phyloP scores from a whole-genome alignment of 495 filamentous ascomycete species.

The Tetracladium setigerum region DNA sequence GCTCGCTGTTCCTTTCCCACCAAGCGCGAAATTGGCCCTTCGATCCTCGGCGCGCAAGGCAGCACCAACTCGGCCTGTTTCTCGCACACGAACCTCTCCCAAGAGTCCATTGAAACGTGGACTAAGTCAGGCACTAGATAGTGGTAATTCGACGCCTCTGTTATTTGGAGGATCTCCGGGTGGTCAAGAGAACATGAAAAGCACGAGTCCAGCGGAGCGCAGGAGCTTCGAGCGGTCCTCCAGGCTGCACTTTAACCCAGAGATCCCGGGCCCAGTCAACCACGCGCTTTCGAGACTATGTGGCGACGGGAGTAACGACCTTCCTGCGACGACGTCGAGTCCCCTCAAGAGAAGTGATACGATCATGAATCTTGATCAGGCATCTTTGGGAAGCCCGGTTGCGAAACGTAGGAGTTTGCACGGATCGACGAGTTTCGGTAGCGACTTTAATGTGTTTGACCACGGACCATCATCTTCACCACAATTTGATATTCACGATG shows the following conservation, averaged over 20 bases:
- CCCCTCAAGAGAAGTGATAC: conserved; percentile 90
- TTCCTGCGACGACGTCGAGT: conserved; percentile 58
- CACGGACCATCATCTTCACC: conserved; percentile 30
- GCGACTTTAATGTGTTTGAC: conserved; percentile 63
- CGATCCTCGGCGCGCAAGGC: conserved; percentile 38
- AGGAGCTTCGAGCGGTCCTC: conserved; percentile 37
- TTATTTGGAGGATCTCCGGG: conserved; percentile 15
- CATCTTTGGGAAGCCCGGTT: conserved; percentile 70
- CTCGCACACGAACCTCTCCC: conserved; percentile 51
- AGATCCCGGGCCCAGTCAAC: conserved; percentile 40
- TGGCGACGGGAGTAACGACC: conserved; percentile 28
- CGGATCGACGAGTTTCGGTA: conserved; percentile 46
- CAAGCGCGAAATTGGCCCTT: conserved; percentile 42
- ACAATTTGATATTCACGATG: conserved; percentile 38
- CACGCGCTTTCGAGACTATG: conserved; percentile 36
- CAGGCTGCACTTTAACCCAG: conserved; percentile 34
- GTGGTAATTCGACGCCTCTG: conserved; percentile 47
- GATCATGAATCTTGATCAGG: conserved; percentile 76
- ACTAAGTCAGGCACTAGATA: conserved; percentile 59
- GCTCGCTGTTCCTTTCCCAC: conserved; percentile 44
- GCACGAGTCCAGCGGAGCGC: conserved; percentile 32
- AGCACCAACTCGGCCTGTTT: conserved; percentile 18
- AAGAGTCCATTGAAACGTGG: conserved; percentile 71
- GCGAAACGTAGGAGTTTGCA: conserved; percentile 83
- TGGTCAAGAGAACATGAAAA: conserved; percentile 50